These are phyloP conservation scores for Lagenidium giganteum DNA, from an alignment of 352 stramenopile species.

Conservation along the genomic window DNA sequence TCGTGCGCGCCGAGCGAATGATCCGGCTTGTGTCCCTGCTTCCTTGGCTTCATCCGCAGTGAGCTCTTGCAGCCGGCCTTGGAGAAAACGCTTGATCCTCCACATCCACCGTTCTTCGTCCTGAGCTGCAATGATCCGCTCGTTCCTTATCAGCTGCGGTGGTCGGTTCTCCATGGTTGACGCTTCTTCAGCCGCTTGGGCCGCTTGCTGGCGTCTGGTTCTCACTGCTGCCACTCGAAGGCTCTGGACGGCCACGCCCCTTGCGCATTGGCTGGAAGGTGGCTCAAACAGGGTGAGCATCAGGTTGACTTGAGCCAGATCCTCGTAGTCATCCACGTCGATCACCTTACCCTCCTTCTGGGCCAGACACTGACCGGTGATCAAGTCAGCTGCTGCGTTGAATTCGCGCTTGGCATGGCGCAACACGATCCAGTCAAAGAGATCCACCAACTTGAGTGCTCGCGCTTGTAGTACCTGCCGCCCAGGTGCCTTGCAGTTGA, in stretches of 20 bases:
- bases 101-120: neutral
- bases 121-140: neutral
- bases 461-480: constrained; percentile 5
- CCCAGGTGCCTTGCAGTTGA: constrained; percentile 10
- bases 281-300: neutral
- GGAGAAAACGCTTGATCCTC: neutral
- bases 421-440: neutral
- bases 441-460: neutral
- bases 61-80: neutral
- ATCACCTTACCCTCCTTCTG: neutral
- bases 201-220: too few species aligned
- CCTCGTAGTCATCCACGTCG: neutral
- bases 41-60: neutral
- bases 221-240: too few species aligned
- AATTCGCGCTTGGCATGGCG: constrained; percentile 8
- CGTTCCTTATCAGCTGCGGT: too few species aligned
- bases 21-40: neutral
- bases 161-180: too few species aligned
- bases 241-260: too few species aligned
- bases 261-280: too few species aligned
- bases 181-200: too few species aligned
- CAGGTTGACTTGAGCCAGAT: neutral
- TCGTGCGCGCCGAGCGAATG: constrained; percentile 2
- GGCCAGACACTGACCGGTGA: neutral
- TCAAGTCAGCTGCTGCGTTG: constrained; percentile 1